Evolutionary conservation across 495 filamentous ascomycete genomes (phyloP), one percentile per base, ranked within the genome.

Genomic region (Talaromyces proteolyticus): DNA sequence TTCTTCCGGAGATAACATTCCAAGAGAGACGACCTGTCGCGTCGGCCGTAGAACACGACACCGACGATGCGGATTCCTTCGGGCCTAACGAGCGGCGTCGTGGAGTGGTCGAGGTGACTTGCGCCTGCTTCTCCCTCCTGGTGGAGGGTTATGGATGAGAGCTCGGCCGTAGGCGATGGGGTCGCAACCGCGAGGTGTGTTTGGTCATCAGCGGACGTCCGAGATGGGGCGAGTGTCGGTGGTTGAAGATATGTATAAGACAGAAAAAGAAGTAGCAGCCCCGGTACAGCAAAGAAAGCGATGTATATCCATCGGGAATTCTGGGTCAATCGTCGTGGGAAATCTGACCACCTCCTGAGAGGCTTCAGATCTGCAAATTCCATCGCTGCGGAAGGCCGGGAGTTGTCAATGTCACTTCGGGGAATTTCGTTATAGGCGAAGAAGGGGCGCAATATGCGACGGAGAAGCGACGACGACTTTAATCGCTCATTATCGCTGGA

Each of bases 1-100:
- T 77, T 77, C 44, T 67, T 58, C 53, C 65, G 59, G 16, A 75
- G 54, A 43, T 75, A 75, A 54, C 72, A 75, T 41, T 75, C 66
- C 11, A 75, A 61, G 42, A 75, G 62, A 41, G 68, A 58, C n/a
- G 73, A 67, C 4, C 60, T 64, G 36, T 59, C 57, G 50, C 64
- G 68, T 22, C 72, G 64, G 25, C 72, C 72, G 52, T 72, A 76
- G 50, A 73, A 73, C 14, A 73, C 57, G 24, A 73, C 48, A 4
- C 61, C 69, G 43, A 72, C 61, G 34, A 58, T 29, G 4, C 47
- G 47, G 22, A 49, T 1, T 8, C 47, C 47, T 17, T 39, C 47
- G 47, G 47, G 47, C 22, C 38, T 38, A 14, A 41, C 34, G 16
- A 49, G 47, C 34, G 47, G 47, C 11, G 47, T 41, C 36, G 47